Conservation (phyloP, 495 filamentous ascomycete species). For the Xylaria longipes region DNA sequence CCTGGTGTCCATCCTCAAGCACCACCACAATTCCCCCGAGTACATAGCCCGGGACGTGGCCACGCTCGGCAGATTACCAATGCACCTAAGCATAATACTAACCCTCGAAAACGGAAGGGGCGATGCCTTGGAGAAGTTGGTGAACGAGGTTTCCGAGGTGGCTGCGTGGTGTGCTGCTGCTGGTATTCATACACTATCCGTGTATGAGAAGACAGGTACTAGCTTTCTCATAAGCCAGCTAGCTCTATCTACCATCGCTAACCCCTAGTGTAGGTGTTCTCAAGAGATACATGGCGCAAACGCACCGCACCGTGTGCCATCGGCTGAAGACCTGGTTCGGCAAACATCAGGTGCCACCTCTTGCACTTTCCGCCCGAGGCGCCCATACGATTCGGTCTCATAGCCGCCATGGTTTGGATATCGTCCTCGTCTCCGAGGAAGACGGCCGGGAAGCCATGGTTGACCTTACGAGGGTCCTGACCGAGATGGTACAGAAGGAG, state of each 20-base stretch:
- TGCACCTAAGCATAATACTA: constrained; percentile 88
- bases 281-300: constrained; percentile 80
- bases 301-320: constrained; percentile 72
- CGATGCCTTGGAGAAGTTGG: constrained; percentile 74
- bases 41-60: constrained; percentile 89
- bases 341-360: constrained; percentile 62
- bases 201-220: constrained; percentile 89
- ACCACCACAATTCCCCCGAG: constrained; percentile 94
- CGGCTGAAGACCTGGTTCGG: constrained; percentile 88
- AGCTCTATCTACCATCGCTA: constrained; percentile 26
- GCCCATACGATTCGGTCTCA: constrained; percentile 59
- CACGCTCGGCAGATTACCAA: constrained; percentile 70
- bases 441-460: constrained; percentile 93
- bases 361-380: constrained; percentile 80
- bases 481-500: constrained; percentile 90
- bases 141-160: constrained; percentile 89
- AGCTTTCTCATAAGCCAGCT: background rate
- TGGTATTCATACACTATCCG: constrained; percentile 81
- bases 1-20: constrained; percentile 78
- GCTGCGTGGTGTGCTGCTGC: constrained; percentile 89
- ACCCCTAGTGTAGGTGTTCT: constrained; percentile 68
- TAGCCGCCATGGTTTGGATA: constrained; percentile 45
- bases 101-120: constrained; percentile 71
- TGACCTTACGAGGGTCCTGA: constrained; percentile 91
- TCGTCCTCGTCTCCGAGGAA: constrained; percentile 85